Evolutionary conservation across 176 grass and related monocot genomes (phyloP), one percentile per base, ranked within the genome.

Genomic region (Musa itinerans): DNA sequence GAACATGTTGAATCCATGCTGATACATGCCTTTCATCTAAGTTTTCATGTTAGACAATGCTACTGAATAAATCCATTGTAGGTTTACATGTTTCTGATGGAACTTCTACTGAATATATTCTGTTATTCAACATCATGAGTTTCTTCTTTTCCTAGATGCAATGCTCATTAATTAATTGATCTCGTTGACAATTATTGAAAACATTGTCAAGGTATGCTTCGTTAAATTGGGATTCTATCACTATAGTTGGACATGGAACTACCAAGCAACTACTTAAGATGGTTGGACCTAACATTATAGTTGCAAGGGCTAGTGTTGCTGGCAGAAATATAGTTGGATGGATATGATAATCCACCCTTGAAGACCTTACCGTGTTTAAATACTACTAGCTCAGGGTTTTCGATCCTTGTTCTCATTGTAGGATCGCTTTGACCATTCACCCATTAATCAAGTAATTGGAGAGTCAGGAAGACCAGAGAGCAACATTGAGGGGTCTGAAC

Each of bases 371-470:
- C 53, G 0, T 5, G 50, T 52, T 57, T 54, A 43, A 43, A 22
- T 19, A 21, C 50, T 71, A 5, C 68, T 51, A 57, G 11, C n/a
- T 15, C 11, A 11, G 59, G 72, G 9, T 69, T 79, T 74, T 8
- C 14, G 26, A 63, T 12, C 17, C 34, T 52, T 22, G 65, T 74
- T 77, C 62, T 70, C 71, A 50, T 59, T 65, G 25, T 68, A 79
- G 86, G 79, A 79, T 57, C 79, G 73, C 53, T 34, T 82, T 64
- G 75, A 70, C 49, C 69, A 62, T 49, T 20, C 74, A 2, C 73
- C 77, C 20, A 54, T 78, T 68, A 82, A 72, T 78, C 79, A 76
- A 79, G 77, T 57, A 11, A 69, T 80, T 51, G 79, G 81, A 27
- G 65, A 29, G 11, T n/a, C 79, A 6, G 68, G 68, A 23, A 63